Percentiles rank a stretch among this genome's conserved stretches.
phyloP scores from a whole-genome alignment of 75 land plant genomes.

The Chamaecyparis obtusa region DNA sequence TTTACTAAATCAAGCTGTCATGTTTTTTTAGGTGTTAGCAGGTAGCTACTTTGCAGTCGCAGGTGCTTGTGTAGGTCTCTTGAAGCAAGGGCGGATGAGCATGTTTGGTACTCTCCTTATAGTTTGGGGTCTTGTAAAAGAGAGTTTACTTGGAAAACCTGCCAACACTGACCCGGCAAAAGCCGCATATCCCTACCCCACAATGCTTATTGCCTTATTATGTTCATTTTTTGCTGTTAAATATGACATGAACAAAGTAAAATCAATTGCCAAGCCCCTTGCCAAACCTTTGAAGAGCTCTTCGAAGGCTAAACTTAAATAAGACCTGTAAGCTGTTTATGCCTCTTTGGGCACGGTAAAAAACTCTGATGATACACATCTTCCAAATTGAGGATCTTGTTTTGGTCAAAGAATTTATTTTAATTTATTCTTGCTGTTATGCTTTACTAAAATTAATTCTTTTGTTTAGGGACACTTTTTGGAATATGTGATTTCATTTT shows the following conservation, averaged over 20 bases:
- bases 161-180: constrained; percentile 41
- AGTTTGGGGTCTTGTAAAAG: constrained; percentile 93
- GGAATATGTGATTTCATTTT: neutral
- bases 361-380: neutral
- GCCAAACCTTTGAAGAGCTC: constrained; percentile 80
- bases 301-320: constrained; percentile 74
- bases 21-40: constrained; percentile 67
- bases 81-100: constrained; percentile 95
- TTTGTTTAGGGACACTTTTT: neutral
- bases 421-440: neutral
- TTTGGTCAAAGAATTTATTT: neutral
- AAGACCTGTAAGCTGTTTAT: constrained; percentile 22
- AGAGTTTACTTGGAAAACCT: constrained; percentile 66
- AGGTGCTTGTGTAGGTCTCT: constrained; percentile 66
- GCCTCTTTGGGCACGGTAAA: neutral
- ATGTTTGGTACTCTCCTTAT: constrained; percentile 87
- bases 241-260: constrained; percentile 67
- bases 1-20: neutral
- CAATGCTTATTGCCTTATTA: constrained; percentile 69
- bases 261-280: constrained; percentile 43
- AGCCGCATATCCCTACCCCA: constrained; percentile 64
- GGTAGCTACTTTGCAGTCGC: constrained; percentile 95
- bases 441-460: neutral
- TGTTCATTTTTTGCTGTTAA: constrained; percentile 70
- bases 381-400: neutral